phyloP scores from a whole-genome alignment of 495 filamentous ascomycete species.

The Parachaetomium inaequale region DNA sequence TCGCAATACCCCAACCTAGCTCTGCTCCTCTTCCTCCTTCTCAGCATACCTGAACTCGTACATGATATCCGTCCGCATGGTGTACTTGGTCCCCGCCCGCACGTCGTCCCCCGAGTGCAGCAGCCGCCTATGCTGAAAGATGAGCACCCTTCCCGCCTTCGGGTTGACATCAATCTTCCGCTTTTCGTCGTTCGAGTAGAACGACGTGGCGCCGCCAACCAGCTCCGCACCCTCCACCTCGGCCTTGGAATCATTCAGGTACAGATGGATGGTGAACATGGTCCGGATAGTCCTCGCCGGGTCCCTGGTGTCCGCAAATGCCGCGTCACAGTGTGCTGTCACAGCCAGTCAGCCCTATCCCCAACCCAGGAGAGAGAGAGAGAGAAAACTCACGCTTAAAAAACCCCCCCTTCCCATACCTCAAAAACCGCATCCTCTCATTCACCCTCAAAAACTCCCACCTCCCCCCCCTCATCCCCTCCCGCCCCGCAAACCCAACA shows the following conservation, averaged over 20 bases:
- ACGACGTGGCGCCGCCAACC: conserved; percentile 62
- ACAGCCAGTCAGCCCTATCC: background rate
- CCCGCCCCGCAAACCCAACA: background rate
- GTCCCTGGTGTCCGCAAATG: conserved; percentile 53
- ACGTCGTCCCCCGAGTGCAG: conserved; percentile 76
- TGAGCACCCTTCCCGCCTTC: conserved; percentile 64
- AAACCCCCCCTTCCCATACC: conserved; percentile 70
- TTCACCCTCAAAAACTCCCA: conserved; percentile 63
- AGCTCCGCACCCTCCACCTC: conserved; percentile 39
- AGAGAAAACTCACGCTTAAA: conserved; percentile 57
- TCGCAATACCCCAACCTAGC: background rate
- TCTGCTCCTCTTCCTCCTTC: background rate
- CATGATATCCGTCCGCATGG: conserved; percentile 75
- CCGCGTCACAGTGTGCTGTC: conserved; percentile 69
- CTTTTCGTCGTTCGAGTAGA: conserved; percentile 49
- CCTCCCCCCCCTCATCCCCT: conserved; percentile 17
- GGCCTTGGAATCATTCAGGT: conserved; percentile 60
- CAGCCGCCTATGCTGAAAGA: conserved; percentile 71
- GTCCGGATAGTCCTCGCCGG: conserved; percentile 54
- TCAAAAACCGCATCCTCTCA: conserved; percentile 75
- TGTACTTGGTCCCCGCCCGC: conserved; percentile 67
- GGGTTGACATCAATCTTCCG: conserved; percentile 61
- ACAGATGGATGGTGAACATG: conserved; percentile 76
- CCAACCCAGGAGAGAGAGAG: background rate
- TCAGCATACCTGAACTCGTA: conserved; percentile 45